Evolutionary conservation across 768 basidiomycete genomes (phyloP).

Genomic region (Neoboletus brunneissimus): DNA sequence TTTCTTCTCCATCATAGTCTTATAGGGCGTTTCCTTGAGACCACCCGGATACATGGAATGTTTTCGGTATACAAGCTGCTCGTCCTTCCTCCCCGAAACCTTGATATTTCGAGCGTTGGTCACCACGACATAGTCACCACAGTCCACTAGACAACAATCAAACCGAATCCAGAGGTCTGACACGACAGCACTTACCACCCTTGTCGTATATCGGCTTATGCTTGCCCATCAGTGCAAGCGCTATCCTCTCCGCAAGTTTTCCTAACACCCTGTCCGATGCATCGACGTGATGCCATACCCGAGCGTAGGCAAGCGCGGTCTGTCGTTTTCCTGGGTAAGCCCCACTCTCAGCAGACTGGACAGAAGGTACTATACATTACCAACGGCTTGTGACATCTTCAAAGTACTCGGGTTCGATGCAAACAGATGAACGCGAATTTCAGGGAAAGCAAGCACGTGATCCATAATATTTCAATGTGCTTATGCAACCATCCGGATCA

Average conservation of each 20-base stretch:
- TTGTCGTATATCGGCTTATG: constrained; percentile 98
- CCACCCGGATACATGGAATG: constrained; percentile 94
- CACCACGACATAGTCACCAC: constrained; percentile 96
- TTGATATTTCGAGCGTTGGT: constrained; percentile 82
- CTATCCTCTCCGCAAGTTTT: constrained; percentile 91
- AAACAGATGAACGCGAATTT: not conserved
- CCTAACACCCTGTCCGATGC: constrained; percentile 90
- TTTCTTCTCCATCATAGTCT: constrained; percentile 76
- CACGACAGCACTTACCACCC: constrained; percentile 52
- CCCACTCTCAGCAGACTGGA: not conserved
- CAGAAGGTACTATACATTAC: constrained; percentile 55
- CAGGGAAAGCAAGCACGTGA: not conserved
- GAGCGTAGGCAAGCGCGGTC: constrained; percentile 95
- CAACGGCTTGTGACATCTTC: constrained; percentile 76
- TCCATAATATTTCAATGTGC: not conserved
- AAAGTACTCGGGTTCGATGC: not conserved
- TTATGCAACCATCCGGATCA: not conserved
- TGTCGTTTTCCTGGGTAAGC: constrained; percentile 31
- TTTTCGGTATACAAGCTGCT: constrained; percentile 83
- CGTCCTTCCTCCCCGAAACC: constrained; percentile 86
- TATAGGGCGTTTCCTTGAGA: constrained; percentile 86
- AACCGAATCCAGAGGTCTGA: not conserved
- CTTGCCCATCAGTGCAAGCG: constrained; percentile 96
- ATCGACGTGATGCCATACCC: constrained; percentile 95
- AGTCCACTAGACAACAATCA: constrained; percentile 65